Conservation (phyloP, 768 basidiomycete species). For the Austroboletus eburneus region DNA sequence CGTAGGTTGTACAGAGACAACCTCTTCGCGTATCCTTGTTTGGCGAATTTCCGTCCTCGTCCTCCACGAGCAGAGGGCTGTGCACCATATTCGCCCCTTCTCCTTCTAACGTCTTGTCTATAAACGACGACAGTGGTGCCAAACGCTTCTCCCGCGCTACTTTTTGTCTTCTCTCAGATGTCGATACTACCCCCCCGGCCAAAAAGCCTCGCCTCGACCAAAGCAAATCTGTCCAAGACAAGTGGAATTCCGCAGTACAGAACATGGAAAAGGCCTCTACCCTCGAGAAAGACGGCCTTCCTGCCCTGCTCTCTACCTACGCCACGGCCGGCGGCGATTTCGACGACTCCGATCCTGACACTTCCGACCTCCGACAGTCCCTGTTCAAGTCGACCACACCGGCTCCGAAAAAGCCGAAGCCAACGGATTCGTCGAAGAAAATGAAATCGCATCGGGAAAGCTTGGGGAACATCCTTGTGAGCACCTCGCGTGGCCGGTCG, state of each 20-base stretch:
- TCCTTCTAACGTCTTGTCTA: slow-evolving; percentile 39
- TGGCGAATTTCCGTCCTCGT: slow-evolving; percentile 27
- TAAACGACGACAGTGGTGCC: slow-evolving; percentile 29
- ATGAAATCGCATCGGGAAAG: slow-evolving; percentile 13
- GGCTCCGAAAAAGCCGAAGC: slow-evolving; percentile 8
- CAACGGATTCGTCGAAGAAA: slow-evolving; percentile 10
- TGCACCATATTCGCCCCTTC: slow-evolving; percentile 33
- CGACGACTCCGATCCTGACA: slow-evolving; percentile 24
- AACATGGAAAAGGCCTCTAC: slow-evolving; percentile 41
- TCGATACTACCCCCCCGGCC: slow-evolving; percentile 32
- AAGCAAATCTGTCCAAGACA: slow-evolving; percentile 24
- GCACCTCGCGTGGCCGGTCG: slow-evolving; percentile 25
- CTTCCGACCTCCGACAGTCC: slow-evolving; percentile 5
- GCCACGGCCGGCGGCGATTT: slow-evolving; percentile 19
- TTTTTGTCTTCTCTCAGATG: slow-evolving; percentile 22
- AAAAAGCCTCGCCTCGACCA: slow-evolving; percentile 44
- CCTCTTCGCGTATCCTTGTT: slow-evolving; percentile 30
- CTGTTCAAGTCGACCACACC: neutral
- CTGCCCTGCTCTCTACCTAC: slow-evolving; percentile 35
- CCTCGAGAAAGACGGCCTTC: slow-evolving; percentile 47
- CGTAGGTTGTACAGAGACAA: slow-evolving; percentile 23
- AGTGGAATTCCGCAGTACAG: slow-evolving; percentile 48
- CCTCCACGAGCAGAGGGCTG: slow-evolving; percentile 20
- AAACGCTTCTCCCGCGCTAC: slow-evolving; percentile 43
- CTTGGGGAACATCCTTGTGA: slow-evolving; percentile 9